These are phyloP conservation scores for Hyphodiscus sp. DNA, from an alignment of 2,329 filamentous ascomycete genomes.

Conservation along the genomic window DNA sequence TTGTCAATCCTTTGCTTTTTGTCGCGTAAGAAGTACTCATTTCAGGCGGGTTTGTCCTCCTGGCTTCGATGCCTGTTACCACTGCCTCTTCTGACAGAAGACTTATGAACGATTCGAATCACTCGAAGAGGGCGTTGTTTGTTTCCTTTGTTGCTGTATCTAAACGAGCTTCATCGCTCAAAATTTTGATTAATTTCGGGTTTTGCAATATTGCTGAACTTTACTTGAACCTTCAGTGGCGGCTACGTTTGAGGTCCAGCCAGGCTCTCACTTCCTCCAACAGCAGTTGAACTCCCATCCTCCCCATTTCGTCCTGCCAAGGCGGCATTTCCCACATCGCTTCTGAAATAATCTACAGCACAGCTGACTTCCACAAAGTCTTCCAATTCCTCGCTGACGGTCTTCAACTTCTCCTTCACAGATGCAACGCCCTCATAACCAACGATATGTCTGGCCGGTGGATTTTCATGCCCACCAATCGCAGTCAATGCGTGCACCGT, in stretches of 20 bases:
- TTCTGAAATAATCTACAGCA: slow-evolving; percentile 30
- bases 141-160: background rate
- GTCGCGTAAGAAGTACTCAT: no score
- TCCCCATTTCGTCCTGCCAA: slow-evolving; percentile 19
- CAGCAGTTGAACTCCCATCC: background rate
- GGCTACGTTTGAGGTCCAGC: background rate
- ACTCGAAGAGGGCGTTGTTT: background rate
- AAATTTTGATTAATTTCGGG: no score
- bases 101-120: no score
- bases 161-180: no score
- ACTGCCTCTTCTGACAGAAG: no score
- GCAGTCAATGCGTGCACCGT: slow-evolving; percentile 87
- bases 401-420: slow-evolving; percentile 95
- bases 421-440: slow-evolving; percentile 80
- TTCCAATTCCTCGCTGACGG: slow-evolving; percentile 90
- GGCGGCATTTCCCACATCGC: slow-evolving; percentile 25
- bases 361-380: slow-evolving; percentile 87
- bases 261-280: background rate
- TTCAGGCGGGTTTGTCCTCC: no score
- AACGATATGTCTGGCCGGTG: slow-evolving; percentile 88
- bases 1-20: no score
- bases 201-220: no score
- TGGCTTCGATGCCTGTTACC: no score
- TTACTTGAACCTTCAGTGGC: no score
- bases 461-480: slow-evolving; percentile 93